Percentiles rank a stretch among this genome's conserved stretches.
Conservation (phyloP, 2,329 filamentous ascomycete species). For the Colletotrichum truncatum region DNA sequence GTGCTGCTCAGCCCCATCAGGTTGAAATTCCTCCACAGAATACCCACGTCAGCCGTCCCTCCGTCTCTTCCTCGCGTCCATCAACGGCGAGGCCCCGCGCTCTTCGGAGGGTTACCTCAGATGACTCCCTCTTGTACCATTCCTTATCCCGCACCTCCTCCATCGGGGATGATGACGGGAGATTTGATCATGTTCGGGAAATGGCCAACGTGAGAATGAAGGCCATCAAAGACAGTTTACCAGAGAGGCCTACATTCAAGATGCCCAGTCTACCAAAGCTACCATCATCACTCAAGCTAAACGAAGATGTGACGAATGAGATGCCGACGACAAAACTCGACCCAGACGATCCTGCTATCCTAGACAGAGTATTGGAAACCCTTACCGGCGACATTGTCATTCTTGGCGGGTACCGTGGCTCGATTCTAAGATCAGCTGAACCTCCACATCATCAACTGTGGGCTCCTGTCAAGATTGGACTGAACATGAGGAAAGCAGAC, state of each 20-base stretch:
- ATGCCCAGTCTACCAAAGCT: slow-evolving; percentile 70
- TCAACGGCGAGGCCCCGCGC: slow-evolving; percentile 13
- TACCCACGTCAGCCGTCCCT: not conserved
- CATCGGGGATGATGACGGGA: slow-evolving; percentile 78
- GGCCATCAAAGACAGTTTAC: slow-evolving; percentile 87
- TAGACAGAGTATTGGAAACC: slow-evolving; percentile 68
- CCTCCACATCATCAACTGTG: slow-evolving; percentile 87
- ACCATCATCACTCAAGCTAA: slow-evolving; percentile 43
- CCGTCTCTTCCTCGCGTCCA: slow-evolving; percentile 10
- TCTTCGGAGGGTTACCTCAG: slow-evolving; percentile 73
- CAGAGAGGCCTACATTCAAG: slow-evolving; percentile 81
- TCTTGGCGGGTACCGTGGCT: slow-evolving; percentile 90
- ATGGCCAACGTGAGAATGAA: slow-evolving; percentile 91
- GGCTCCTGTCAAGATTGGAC: slow-evolving; percentile 91
- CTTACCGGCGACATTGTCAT: slow-evolving; percentile 88
- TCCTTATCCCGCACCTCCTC: slow-evolving; percentile 82
- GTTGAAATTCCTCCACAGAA: not conserved
- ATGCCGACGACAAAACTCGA: slow-evolving; percentile 33
- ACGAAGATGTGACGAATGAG: slow-evolving; percentile 31
- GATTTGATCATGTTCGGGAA: slow-evolving; percentile 82
- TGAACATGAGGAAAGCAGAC: slow-evolving; percentile 92
- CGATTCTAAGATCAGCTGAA: slow-evolving; percentile 84
- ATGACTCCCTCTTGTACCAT: slow-evolving; percentile 82
- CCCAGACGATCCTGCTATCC: slow-evolving; percentile 37
- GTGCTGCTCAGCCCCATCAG: not conserved